Conservation (phyloP, 805 yeast genomes). For the Yamadazyma takamatsuzukensis region DNA sequence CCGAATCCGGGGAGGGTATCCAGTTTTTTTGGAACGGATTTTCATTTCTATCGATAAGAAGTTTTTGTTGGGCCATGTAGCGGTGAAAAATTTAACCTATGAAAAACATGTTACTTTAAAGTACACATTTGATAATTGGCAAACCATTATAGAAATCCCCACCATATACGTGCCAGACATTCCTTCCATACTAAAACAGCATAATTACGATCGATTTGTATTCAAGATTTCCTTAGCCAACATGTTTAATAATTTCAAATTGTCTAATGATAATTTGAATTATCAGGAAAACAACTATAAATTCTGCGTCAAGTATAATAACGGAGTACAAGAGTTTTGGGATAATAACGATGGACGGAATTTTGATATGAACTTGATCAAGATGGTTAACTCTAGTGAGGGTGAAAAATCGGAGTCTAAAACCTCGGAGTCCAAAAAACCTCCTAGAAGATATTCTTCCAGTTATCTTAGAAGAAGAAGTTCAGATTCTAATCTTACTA, state of each 20-base stretch:
- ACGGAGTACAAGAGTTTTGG: constrained; percentile 60
- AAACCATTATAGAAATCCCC: constrained; percentile 63
- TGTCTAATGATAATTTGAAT: constrained; percentile 1
- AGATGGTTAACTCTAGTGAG: constrained; percentile 8
- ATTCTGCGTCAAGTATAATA: constrained; percentile 57
- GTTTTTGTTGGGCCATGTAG: constrained; percentile 65
- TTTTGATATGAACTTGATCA: constrained; percentile 49
- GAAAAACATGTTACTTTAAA: constrained; percentile 65
- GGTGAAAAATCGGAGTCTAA: neutral
- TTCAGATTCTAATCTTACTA: constrained; percentile 19
- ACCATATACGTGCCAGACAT: constrained; percentile 58
- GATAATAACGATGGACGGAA: constrained; percentile 66
- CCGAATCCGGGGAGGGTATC: constrained; percentile 30
- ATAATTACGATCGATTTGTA: constrained; percentile 66
- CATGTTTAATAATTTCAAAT: constrained; percentile 15
- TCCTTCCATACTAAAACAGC: constrained; percentile 44
- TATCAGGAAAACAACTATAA: constrained; percentile 22
- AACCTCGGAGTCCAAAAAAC: too few species aligned
- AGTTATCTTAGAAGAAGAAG: constrained; percentile 30
- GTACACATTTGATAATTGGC: constrained; percentile 80
- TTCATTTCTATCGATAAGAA: constrained; percentile 57
- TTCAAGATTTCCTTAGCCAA: constrained; percentile 55
- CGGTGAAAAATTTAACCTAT: constrained; percentile 72
- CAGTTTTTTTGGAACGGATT: constrained; percentile 63
- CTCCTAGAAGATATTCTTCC: constrained; percentile 40